These are phyloP conservation scores for Glycine soja DNA, from an alignment of 306 rosid genomes.

Conservation along the genomic window DNA sequence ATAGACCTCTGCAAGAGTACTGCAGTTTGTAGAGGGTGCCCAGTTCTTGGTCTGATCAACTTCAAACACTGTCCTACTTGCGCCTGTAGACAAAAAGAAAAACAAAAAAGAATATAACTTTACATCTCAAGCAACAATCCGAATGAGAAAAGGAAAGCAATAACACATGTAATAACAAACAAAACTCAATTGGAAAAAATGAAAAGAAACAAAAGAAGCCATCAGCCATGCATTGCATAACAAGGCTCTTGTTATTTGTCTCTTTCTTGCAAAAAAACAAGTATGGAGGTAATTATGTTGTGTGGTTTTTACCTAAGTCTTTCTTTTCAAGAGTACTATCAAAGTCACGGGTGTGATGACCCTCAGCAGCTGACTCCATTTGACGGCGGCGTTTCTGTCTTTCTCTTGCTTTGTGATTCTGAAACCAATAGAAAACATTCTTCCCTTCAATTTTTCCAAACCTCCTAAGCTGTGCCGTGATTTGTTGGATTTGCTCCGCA, in stretches of 20 bases:
- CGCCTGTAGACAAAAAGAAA: constrained; percentile 70
- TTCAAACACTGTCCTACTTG: constrained; percentile 73
- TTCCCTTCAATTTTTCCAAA: constrained; percentile 96
- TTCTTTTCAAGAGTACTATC: constrained; percentile 56
- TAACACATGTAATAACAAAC: constrained; percentile 30
- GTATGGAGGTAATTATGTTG: constrained; percentile 14
- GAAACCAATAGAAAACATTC: constrained; percentile 97
- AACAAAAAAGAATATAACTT: constrained; percentile 68
- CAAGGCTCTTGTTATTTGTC: constrained; percentile 27
- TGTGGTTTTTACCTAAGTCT: constrained; percentile 59
- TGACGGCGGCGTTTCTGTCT: constrained; percentile 98
- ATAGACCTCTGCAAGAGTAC: constrained; percentile 73
- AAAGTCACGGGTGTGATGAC: constrained; percentile 40
- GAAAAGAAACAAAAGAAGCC: not conserved
- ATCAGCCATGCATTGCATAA: constrained; percentile 29
- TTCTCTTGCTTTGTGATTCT: constrained; percentile 95
- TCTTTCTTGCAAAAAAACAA: constrained; percentile 17
- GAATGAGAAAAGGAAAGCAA: constrained; percentile 45
- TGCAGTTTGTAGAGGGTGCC: constrained; percentile 72
- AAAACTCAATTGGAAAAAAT: constrained; percentile 29
- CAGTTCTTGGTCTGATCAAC: constrained; percentile 80
- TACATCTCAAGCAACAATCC: constrained; percentile 59
- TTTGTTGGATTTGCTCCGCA: constrained; percentile 93
- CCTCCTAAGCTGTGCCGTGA: constrained; percentile 82
- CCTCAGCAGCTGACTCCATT: constrained; percentile 67